A percentile compares a stretch with the other conserved stretches of the same genome.
phyloP scores from a whole-genome alignment of 129 eudicot genomes.

The Erigeron canadensis region DNA sequence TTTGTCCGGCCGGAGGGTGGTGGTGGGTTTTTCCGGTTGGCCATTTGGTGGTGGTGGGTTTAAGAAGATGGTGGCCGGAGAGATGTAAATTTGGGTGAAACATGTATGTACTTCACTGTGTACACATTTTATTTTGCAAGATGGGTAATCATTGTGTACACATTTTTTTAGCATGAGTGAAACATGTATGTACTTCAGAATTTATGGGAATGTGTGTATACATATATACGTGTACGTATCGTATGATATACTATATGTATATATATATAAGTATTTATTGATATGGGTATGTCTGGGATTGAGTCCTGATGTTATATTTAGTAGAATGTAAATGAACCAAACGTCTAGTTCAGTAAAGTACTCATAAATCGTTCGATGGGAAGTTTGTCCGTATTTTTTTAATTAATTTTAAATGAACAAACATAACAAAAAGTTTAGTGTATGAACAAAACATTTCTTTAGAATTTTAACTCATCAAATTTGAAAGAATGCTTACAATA shows the following conservation, averaged over 20 bases:
- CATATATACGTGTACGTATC: neutral
- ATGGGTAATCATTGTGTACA: neutral
- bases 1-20: conserved; percentile 67
- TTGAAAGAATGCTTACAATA: neutral
- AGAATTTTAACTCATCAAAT: neutral
- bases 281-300: too few relatives aligned
- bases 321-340: too few relatives aligned
- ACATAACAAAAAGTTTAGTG: too few relatives aligned
- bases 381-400: too few relatives aligned
- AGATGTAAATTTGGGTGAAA: neutral
- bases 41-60: conserved; percentile 29
- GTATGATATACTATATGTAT: neutral
- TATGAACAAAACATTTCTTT: neutral
- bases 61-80: conserved; percentile 13
- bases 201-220: neutral
- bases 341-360: too few relatives aligned
- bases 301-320: too few relatives aligned
- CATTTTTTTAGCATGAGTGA: neutral
- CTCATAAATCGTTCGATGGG: too few relatives aligned
- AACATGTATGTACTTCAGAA: conserved; percentile 3
- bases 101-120: too few relatives aligned
- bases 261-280: neutral
- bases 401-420: too few relatives aligned
- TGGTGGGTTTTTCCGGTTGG: conserved; percentile 32
- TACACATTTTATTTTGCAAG: neutral